phyloP scores from a whole-genome alignment of 2,329 filamentous ascomycete species.

The Acephala macrosclerotiorum region DNA sequence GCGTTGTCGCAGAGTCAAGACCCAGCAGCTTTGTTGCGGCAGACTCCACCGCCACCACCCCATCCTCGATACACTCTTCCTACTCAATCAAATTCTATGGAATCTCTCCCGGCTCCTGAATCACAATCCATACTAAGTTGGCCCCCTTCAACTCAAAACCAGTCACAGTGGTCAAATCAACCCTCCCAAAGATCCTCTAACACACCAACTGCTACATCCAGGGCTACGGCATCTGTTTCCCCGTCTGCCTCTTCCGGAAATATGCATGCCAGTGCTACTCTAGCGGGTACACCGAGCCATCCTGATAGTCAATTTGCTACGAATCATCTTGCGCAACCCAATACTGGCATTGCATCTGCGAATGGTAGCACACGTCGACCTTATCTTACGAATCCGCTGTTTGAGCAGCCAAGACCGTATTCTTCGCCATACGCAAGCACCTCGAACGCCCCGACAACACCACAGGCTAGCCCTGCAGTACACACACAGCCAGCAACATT shows the following conservation, averaged over 20 bases:
- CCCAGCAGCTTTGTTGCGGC: background rate
- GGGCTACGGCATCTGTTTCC: too few species aligned
- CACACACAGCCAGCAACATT: background rate
- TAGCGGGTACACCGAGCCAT: too few species aligned
- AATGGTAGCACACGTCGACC: too few species aligned
- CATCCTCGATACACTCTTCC: background rate
- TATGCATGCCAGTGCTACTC: too few species aligned
- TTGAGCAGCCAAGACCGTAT: background rate
- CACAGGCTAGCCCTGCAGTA: too few species aligned
- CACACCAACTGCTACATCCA: background rate
- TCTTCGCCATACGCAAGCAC: background rate
- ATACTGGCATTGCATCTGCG: too few species aligned
- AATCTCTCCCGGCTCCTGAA: background rate
- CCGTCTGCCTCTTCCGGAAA: too few species aligned
- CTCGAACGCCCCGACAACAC: too few species aligned
- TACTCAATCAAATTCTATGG: too few species aligned
- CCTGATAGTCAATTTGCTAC: too few species aligned
- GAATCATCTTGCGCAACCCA: too few species aligned
- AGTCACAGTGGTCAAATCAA: background rate
- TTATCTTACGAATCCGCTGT: background rate
- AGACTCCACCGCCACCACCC: background rate
- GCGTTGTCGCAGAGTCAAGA: background rate
- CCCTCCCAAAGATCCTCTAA: background rate
- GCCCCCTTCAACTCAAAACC: background rate
- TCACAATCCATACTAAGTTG: background rate